A percentile compares a stretch with the other conserved stretches of the same genome.
These are phyloP conservation scores for Fusarium sp. DNA, from an alignment of 2,329 filamentous ascomycete genomes.

Conservation along the genomic window DNA sequence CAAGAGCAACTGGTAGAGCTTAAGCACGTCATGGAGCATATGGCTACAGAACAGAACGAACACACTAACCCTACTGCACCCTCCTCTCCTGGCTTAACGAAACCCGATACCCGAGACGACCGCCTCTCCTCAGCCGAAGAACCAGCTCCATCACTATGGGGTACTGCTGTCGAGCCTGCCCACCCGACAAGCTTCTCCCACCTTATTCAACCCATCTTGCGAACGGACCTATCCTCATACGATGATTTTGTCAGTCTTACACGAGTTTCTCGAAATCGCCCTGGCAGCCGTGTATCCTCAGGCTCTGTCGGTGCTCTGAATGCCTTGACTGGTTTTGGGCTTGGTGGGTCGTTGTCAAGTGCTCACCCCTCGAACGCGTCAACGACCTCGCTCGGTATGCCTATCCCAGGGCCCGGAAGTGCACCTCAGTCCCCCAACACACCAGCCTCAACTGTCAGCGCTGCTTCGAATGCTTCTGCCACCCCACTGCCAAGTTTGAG, in stretches of 20 bases:
- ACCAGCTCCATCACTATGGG: conserved; percentile 51
- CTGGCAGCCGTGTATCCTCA: conserved; percentile 76
- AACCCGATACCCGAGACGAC: conserved; percentile 71
- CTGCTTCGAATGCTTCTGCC: conserved; percentile 54
- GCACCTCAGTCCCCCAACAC: conserved; percentile 71
- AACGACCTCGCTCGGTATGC: conserved; percentile 67
- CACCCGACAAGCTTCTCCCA: conserved; percentile 82
- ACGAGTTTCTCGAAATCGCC: conserved; percentile 71
- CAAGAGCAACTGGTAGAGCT: conserved; percentile 93
- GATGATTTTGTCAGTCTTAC: conserved; percentile 87
- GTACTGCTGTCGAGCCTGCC: conserved; percentile 58
- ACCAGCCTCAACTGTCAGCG: conserved; percentile 65
- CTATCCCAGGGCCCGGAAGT: conserved; percentile 62
- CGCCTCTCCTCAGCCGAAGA: conserved; percentile 52
- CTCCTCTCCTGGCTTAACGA: conserved; percentile 82
- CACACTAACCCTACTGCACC: conserved; percentile 79
- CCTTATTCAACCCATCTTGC: conserved; percentile 83
- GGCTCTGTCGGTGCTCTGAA: conserved; percentile 71
- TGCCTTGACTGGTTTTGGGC: conserved; percentile 57
- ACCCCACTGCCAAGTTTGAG: conserved; percentile 74
- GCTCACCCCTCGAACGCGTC: conserved; percentile 69
- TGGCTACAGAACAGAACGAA: conserved; percentile 80
- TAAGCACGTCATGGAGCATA: conserved; percentile 91
- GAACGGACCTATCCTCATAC: conserved; percentile 83
- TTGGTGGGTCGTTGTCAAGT: conserved; percentile 62